A percentile compares a stretch with the other conserved stretches of the same genome.
Conservation (phyloP, 2,329 filamentous ascomycete genomes). For the Aspergillus fijiensis region DNA sequence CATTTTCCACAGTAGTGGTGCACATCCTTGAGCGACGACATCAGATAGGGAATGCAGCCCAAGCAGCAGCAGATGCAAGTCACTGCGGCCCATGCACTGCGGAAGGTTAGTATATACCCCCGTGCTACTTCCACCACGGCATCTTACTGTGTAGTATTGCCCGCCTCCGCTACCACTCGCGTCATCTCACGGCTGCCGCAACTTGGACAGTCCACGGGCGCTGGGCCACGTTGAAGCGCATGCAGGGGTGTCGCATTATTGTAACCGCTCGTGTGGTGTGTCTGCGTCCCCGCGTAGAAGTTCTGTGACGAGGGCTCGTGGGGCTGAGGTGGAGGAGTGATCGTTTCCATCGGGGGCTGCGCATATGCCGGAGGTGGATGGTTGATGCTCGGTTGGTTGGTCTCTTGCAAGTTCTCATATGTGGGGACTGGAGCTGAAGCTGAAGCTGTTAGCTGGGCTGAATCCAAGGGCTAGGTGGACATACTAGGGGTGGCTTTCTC, state of each 20-base stretch:
- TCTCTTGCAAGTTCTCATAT: not conserved
- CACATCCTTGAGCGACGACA: constrained; percentile 50
- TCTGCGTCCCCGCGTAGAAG: not conserved
- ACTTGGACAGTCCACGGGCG: constrained; percentile 50
- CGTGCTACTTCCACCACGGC: too few relatives aligned
- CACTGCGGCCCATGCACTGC: constrained; percentile 47
- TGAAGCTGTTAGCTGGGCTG: not conserved
- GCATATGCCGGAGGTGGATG: not conserved
- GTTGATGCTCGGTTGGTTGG: not conserved
- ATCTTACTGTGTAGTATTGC: constrained; percentile 32
- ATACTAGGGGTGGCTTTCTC: not conserved
- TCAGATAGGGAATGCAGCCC: constrained; percentile 52
- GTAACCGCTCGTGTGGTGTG: constrained; percentile 25
- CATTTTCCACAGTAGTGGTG: constrained; percentile 51
- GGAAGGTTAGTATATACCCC: not conserved
- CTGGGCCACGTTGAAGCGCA: constrained; percentile 32
- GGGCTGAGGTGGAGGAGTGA: not conserved
- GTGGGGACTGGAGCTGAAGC: not conserved
- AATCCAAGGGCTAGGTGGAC: not conserved
- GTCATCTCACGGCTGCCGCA: constrained; percentile 44
- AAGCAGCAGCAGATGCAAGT: constrained; percentile 47
- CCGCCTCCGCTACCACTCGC: constrained; percentile 20
- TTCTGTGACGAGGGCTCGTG: not conserved
- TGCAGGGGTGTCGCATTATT: constrained; percentile 26
- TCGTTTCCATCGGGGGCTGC: not conserved